Evolutionary conservation across 345 rosid genomes (phyloP).

Genomic region (Rubroshorea leprosula): DNA sequence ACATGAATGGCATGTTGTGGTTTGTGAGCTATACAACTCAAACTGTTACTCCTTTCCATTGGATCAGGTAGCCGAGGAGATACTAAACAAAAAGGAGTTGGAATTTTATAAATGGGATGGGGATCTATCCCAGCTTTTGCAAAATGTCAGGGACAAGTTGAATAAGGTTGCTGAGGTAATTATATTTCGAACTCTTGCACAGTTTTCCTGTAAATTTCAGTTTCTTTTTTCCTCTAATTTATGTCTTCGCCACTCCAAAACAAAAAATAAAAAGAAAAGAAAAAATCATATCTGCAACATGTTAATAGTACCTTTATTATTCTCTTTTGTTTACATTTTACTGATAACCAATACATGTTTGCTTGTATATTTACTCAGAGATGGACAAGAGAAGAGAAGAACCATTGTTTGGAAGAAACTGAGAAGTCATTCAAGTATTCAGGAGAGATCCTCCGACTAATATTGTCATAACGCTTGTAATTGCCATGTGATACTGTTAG

Average conservation of each 20-base stretch:
- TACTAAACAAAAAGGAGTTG: conserved; percentile 59
- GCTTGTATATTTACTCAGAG: conserved; percentile 28
- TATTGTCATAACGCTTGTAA: conserved; percentile 42
- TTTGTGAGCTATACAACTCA: neutral
- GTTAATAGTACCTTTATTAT: neutral
- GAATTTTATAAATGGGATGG: conserved; percentile 94
- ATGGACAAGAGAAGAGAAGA: conserved; percentile 90
- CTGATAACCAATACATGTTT: too few relatives aligned
- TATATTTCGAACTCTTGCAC: neutral
- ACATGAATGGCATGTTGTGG: neutral
- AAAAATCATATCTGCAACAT: neutral
- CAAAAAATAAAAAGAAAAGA: too few relatives aligned
- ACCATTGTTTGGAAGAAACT: conserved; percentile 91
- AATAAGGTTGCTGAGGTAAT: conserved; percentile 67
- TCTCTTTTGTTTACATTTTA: neutral
- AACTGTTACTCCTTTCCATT: neutral
- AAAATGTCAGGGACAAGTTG: conserved; percentile 78
- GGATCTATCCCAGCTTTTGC: conserved; percentile 63
- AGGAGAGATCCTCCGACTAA: conserved; percentile 83
- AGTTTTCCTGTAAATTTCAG: neutral
- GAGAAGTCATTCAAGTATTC: conserved; percentile 88
- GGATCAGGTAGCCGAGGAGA: conserved; percentile 58
- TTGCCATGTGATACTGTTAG: too few relatives aligned
- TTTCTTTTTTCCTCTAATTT: neutral
- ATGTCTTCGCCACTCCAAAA: neutral